A percentile compares a stretch with the other conserved stretches of the same genome.
These are phyloP conservation scores for apple (Malus domestica) DNA, from an alignment of 306 rosid species.

Conservation along the genomic window ASM211411v1 NC_041797.1:8999001-8999500, in stretches of 20 bases:
- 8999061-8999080: too few species aligned
- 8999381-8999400: too few species aligned
- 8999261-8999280: constrained; percentile 22
- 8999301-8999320: neutral
- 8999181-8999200: constrained; percentile 29
- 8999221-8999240: constrained; percentile 18
- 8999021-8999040: too few species aligned
- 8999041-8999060: too few species aligned
- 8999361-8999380: neutral
- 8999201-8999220: constrained; percentile 23
- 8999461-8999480: neutral
- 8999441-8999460: too few species aligned
- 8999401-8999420: too few species aligned
- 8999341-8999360: too few species aligned
- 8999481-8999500: neutral
- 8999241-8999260: constrained; percentile 23
- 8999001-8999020: too few species aligned
- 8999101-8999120: too few species aligned
- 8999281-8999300: neutral
- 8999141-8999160: neutral
- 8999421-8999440: neutral
- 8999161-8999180: neutral
- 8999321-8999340: neutral
- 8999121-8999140: too few species aligned
- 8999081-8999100: too few species aligned